phyloP scores from a whole-genome alignment of 2,329 filamentous ascomycete species.

The Nigrospora osmanthi region DNA sequence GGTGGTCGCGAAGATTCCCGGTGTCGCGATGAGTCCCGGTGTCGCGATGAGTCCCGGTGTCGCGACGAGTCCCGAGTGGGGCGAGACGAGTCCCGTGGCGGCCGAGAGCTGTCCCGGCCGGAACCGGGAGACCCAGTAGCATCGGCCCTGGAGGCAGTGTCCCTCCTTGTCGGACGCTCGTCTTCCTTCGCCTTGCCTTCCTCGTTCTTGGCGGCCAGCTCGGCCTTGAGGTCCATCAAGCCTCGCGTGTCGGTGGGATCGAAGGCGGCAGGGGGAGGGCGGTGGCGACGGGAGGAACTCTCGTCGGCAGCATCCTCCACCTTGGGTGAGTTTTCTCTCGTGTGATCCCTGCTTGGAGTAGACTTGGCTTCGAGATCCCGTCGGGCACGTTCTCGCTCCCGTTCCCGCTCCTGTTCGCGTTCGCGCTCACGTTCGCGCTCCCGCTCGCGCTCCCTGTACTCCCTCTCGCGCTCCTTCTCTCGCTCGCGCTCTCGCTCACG shows the following conservation, averaged over 20 bases:
- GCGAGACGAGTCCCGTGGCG: too few relatives aligned
- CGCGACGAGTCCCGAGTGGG: background rate
- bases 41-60: background rate
- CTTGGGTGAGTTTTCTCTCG: conserved; percentile 29
- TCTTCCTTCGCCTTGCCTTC: conserved; percentile 17
- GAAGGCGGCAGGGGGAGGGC: conserved; percentile 33
- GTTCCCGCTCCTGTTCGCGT: conserved; percentile 7
- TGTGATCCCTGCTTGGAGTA: conserved; percentile 10
- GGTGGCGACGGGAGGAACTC: conserved; percentile 24
- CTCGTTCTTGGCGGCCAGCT: conserved; percentile 35
- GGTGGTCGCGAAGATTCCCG: conserved; percentile 4
- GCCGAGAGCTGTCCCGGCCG: conserved; percentile 3
- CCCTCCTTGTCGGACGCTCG: conserved; percentile 6
- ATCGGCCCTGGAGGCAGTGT: conserved; percentile 7
- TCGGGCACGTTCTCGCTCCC: conserved; percentile 20
- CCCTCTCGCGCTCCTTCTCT: conserved; percentile 12
- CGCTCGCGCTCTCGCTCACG: conserved; percentile 18
- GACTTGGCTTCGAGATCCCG: conserved; percentile 30
- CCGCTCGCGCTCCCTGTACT: conserved; percentile 11
- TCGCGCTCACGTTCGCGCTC: conserved; percentile 8
- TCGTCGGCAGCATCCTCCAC: conserved; percentile 30
- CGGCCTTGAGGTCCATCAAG: conserved; percentile 40
- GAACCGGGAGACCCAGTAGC: conserved; percentile 5
- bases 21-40: background rate
- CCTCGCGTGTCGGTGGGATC: conserved; percentile 45